A percentile compares a stretch with the other conserved stretches of the same genome.
Conservation (phyloP, 164 flowering plant species). For the Tetrastigma voinierianum region DNA sequence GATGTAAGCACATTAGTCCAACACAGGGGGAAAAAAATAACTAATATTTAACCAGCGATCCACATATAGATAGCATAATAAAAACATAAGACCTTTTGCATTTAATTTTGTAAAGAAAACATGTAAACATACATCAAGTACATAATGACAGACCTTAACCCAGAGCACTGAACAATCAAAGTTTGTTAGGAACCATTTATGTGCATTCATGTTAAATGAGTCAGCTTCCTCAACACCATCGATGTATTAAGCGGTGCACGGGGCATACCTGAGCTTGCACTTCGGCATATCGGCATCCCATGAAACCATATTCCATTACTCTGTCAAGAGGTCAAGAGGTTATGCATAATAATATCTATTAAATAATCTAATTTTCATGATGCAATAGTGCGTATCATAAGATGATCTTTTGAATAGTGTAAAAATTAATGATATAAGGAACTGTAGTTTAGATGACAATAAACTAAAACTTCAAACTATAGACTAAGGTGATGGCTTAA, state of each 20-base stretch:
- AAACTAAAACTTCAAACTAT: no score
- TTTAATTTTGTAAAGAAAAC: neutral
- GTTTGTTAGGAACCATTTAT: conserved; percentile 93
- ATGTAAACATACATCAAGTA: neutral
- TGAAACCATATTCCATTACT: conserved; percentile 77
- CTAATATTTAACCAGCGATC: neutral
- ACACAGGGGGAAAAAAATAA: neutral
- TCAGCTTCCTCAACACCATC: conserved; percentile 89
- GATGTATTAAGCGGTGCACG: conserved; percentile 73
- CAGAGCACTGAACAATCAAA: conserved; percentile 91
- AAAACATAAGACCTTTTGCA: neutral
- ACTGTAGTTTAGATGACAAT: no score
- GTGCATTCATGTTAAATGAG: conserved; percentile 94
- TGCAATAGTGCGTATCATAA: neutral
- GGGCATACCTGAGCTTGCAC: conserved; percentile 97
- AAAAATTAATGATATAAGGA: no score
- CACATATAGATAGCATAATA: neutral
- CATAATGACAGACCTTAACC: conserved; percentile 61
- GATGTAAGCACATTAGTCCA: neutral
- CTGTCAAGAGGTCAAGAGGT: conserved; percentile 35
- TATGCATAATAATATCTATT: conserved; percentile 2
- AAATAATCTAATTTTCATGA: neutral
- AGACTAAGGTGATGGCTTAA: no score
- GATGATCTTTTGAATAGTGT: no score
- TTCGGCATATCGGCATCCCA: conserved; percentile 94